Evolutionary conservation across 2,329 filamentous ascomycete species (phyloP).

Genomic region (Talaromyces sp.): DNA sequence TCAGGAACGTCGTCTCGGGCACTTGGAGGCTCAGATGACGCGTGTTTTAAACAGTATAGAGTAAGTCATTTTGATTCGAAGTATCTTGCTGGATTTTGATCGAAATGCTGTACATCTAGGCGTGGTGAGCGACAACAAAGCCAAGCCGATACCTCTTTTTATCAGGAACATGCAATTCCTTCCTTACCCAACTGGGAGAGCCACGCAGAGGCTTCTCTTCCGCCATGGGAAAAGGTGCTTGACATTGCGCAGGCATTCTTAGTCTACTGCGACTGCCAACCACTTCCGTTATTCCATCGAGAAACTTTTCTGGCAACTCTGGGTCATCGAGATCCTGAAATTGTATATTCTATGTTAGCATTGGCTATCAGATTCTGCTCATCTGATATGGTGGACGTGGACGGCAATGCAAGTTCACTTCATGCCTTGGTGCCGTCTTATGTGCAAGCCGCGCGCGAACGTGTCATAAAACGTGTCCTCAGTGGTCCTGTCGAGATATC

Average conservation of each 20-base stretch:
- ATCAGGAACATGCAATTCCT: slow-evolving; percentile 17
- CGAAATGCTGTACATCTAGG: not conserved
- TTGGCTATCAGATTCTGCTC: slow-evolving; percentile 45
- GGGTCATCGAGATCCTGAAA: slow-evolving; percentile 35
- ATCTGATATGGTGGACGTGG: slow-evolving; percentile 23
- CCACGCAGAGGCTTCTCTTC: slow-evolving; percentile 26
- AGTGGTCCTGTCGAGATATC: slow-evolving; percentile 43
- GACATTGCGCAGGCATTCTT: slow-evolving; percentile 45
- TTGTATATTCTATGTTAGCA: slow-evolving; percentile 39
- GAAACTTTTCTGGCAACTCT: slow-evolving; percentile 42
- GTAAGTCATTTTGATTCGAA: slow-evolving; percentile 23
- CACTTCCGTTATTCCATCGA: slow-evolving; percentile 47
- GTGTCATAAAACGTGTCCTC: slow-evolving; percentile 40
- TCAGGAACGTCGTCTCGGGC: slow-evolving; percentile 34
- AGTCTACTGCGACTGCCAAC: slow-evolving; percentile 50
- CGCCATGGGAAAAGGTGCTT: slow-evolving; percentile 39
- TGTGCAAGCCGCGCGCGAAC: slow-evolving; percentile 34
- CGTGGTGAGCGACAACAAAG: slow-evolving; percentile 3
- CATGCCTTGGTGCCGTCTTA: slow-evolving; percentile 33
- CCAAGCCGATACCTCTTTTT: not conserved
- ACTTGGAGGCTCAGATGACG: slow-evolving; percentile 33
- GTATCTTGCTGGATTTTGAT: not conserved
- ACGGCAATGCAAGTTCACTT: slow-evolving; percentile 21
- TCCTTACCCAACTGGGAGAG: slow-evolving; percentile 3
- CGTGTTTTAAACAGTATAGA: slow-evolving; percentile 36